These are phyloP conservation scores for Blastobotrys ciferrii DNA, from an alignment of 1,139 yeast genomes.

Conservation along the genomic window DNA sequence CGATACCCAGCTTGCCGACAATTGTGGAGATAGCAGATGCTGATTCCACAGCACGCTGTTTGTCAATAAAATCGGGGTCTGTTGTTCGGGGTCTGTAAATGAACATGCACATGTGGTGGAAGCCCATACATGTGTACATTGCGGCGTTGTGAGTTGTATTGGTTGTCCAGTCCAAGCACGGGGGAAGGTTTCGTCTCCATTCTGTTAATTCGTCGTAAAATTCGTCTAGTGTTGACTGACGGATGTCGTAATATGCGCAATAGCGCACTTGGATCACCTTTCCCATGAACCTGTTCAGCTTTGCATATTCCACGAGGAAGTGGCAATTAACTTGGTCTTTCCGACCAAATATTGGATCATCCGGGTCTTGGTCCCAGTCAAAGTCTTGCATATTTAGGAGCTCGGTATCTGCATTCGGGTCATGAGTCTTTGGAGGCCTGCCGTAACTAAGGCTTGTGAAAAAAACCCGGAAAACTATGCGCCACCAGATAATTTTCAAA, in stretches of 20 bases:
- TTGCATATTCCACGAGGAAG: conserved; percentile 3
- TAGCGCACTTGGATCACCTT: conserved; percentile 3
- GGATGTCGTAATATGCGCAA: too few relatives aligned
- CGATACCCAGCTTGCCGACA: not conserved
- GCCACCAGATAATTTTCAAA: conserved; percentile 20
- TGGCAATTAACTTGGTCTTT: not conserved
- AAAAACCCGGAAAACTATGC: conserved; percentile 16
- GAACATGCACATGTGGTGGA: conserved; percentile 5
- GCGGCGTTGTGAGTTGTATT: not conserved
- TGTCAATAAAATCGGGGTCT: not conserved
- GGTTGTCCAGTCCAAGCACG: not conserved
- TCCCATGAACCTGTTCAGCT: conserved; percentile 7
- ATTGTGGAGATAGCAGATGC: conserved; percentile 1
- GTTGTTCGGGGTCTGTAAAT: conserved; percentile 5
- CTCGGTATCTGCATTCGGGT: conserved; percentile 4
- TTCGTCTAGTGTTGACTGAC: not conserved
- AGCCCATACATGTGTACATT: conserved; percentile 3
- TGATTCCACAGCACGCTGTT: not conserved
- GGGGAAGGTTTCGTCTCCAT: conserved; percentile 4
- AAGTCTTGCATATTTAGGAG: conserved; percentile 1
- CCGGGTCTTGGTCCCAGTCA: not conserved
- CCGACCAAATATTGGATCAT: not conserved
- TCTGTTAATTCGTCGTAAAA: not conserved
- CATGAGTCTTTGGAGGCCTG: conserved; percentile 18
- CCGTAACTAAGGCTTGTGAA: conserved; percentile 20